These are phyloP conservation scores for Triglochin maritima DNA, from an alignment of 106 monocot genomes.

Conservation along the genomic window DNA sequence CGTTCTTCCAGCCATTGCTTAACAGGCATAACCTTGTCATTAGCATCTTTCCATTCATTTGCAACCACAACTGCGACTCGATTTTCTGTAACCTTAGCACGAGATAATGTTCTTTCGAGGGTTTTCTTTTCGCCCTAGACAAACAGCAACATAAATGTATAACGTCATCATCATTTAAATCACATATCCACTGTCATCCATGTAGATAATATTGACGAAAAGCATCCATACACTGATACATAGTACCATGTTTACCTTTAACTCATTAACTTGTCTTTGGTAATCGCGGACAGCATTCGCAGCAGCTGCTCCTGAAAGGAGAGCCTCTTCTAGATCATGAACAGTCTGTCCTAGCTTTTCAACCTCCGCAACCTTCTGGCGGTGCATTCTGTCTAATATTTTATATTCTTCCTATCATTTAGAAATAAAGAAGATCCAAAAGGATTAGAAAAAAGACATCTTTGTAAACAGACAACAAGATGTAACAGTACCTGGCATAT, in stretches of 20 bases:
- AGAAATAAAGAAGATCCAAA: background rate
- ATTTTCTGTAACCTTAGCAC: constrained; percentile 82
- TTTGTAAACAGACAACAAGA: background rate
- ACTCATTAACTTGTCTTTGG: constrained; percentile 28
- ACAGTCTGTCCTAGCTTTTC: constrained; percentile 61
- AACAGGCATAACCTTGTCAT: constrained; percentile 95
- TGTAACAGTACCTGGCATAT: constrained; percentile 51
- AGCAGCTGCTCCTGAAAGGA: constrained; percentile 72
- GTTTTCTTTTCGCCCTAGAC: constrained; percentile 73
- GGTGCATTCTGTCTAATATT: constrained; percentile 78
- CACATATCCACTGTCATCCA: background rate
- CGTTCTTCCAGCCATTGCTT: constrained; percentile 93
- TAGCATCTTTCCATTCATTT: constrained; percentile 97
- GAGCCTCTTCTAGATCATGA: constrained; percentile 66
- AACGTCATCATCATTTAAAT: too few relatives aligned
- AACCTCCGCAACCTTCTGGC: constrained; percentile 80
- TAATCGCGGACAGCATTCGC: constrained; percentile 84
- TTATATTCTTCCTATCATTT: constrained; percentile 65
- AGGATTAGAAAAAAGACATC: background rate
- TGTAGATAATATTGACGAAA: background rate
- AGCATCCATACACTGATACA: background rate
- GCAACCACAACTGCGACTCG: constrained; percentile 80
- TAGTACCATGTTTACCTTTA: constrained; percentile 2
- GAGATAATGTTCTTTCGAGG: constrained; percentile 59
- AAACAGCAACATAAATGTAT: background rate